Evolutionary conservation across 768 basidiomycete genomes (phyloP), one percentile per base, ranked within the genome.

Genomic region (Crassisporium funariophilum): DNA sequence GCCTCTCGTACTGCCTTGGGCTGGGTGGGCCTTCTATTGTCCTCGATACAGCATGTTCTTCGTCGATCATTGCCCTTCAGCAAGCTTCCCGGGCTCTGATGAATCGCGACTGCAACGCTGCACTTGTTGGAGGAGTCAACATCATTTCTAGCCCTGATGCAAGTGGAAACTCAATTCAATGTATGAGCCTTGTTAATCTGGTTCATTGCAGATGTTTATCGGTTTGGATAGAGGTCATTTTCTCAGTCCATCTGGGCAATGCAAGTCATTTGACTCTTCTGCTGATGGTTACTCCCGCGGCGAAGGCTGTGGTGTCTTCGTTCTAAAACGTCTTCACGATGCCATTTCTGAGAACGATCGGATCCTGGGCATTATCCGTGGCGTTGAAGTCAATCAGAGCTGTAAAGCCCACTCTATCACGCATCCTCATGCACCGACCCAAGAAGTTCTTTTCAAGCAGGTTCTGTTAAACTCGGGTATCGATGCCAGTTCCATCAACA

Each of bases 71-170:
- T 11, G 84, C 86, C 7, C 67, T 89, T 20, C 78, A 89, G 63
- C 83, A 83, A 52, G 88, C 82, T 0, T 81, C 76, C 38, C 81
- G 86, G 35, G 82, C 86, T 0, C 64, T 90, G 22, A 70, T 75
- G 63, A 76, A 75, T 46, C 64, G 73, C 13, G 88, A 90, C 59
- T 89, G 87, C 57, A 68, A 76, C 52, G 75, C 84, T 19, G 84
- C 84, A 1, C 64, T 90, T 21, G 88, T 83, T 13, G 87, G 85
- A 17, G 86, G 87, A n/a, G 82, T 88, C 21, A 88, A 88, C 55
- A 58, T 82, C 46, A 79, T 88, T 39, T 71, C 82, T 0, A 83
- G 82, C 61, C 85, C 85, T 5, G 85, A 88, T 49, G 88, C 88
- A 60, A 50, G 83, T 53, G n/a, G n/a, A n/a, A 41, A 36, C 34